Conservation (phyloP, 495 filamentous ascomycete species). For the Aspergillus nanangensis region DNA sequence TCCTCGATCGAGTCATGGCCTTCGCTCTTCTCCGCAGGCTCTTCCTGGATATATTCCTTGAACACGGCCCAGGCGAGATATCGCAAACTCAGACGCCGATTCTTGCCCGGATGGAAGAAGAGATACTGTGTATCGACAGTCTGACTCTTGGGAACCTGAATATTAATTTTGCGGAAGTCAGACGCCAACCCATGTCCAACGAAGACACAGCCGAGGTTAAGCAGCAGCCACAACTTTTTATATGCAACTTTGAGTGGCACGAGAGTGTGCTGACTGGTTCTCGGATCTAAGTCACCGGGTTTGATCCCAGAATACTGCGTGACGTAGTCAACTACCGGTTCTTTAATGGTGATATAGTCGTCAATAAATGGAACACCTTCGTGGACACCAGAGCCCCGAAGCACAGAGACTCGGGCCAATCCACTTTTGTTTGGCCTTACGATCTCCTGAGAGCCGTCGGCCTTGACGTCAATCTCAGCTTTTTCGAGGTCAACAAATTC, state of each 20-base stretch:
- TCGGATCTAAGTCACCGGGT: conserved; percentile 73
- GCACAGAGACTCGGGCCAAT: conserved; percentile 81
- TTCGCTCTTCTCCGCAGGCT: conserved; percentile 45
- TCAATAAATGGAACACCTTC: conserved; percentile 90
- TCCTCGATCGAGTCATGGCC: conserved; percentile 92
- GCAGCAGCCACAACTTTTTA: conserved; percentile 95
- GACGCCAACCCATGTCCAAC: conserved; percentile 88
- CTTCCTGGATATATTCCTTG: conserved; percentile 84
- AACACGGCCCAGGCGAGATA: conserved; percentile 87
- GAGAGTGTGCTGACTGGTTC: conserved; percentile 68
- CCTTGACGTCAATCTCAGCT: conserved; percentile 88
- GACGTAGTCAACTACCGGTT: conserved; percentile 92
- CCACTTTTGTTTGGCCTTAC: conserved; percentile 81
- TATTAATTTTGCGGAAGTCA: conserved; percentile 97
- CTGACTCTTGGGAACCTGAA: conserved; percentile 86
- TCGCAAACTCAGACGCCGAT: conserved; percentile 77
- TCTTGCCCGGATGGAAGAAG: conserved; percentile 62
- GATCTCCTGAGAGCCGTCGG: conserved; percentile 80
- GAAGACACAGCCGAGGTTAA: conserved; percentile 91
- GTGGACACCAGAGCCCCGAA: conserved; percentile 68
- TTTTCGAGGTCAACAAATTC: conserved; percentile 91
- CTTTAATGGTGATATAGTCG: conserved; percentile 88
- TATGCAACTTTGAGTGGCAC: conserved; percentile 88
- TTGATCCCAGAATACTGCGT: conserved; percentile 90
- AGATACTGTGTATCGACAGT: conserved; percentile 89